Base-by-base conservation (phyloP, 140 eudicot genomes). In the Bidens hawaiensis region DNA sequence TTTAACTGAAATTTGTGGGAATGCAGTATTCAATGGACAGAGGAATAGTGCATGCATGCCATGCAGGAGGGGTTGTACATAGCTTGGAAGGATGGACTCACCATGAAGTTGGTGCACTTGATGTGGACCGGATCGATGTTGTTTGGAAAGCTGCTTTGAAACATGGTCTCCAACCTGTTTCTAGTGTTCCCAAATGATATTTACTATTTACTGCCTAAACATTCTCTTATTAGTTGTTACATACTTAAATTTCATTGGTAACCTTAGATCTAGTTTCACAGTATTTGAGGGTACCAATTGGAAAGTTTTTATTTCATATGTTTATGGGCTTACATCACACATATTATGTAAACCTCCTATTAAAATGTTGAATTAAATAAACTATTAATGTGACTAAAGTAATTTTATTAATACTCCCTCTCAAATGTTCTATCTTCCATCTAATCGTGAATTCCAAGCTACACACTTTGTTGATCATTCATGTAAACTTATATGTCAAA, bases 21-120 rank as follows among this genome's bases (percentile, higher is more conserved):
- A 9, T 52, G 75, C 55, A 91, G 98, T 91, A 91, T 62, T 84
- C 98, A 1, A 84, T 91, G 98, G 98, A 76, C 18, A 78, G 98
- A 84, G 96, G 98, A 61, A 81, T 91, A 23, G 96, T 91, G 3
- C 98, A 91, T 63, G 98, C 98, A 22, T 91, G 98, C 71, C 98
- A 91, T 74, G 95, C 98, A 1, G 98, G 98, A 9, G 98, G 98
- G 5, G 94, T 83, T 27, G 91, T 91, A 25, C 98, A 91, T 79
- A 64, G 78, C 47, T 74, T 91, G 71, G 98, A 91, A 80, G 95
- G 95, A 4, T 91, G 98, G 98, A 76, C 67, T 36, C 98, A 91
- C 72, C 96, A 91, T 62, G 98, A 91, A 78, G 98, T 87, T 28
- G 98, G 98, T 45, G 98, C 96, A 26, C 85, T 91, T 33, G 94